Conservation (phyloP, 75 land plant genomes). For the Larix kaempferi region DNA sequence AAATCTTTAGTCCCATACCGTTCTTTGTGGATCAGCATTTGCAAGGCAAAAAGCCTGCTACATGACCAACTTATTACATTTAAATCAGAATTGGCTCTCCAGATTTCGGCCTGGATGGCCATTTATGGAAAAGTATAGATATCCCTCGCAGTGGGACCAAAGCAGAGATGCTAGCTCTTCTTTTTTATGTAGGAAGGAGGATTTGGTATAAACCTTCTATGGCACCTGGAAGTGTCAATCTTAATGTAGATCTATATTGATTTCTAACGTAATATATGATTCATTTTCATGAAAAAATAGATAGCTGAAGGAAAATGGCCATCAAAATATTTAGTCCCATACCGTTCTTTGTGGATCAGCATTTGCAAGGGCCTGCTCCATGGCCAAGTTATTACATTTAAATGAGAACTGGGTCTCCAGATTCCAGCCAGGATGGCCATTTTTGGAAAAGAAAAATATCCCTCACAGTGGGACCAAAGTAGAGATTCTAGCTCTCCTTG, state of each 20-base stretch:
- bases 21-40: constrained; percentile 59
- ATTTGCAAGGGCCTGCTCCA: constrained; percentile 58
- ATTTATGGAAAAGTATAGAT: not conserved
- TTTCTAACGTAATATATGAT: not conserved
- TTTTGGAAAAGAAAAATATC: too few species aligned
- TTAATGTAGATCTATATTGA: too few species aligned
- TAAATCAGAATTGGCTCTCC: too few species aligned
- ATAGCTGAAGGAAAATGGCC: too few species aligned
- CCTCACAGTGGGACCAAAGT: not conserved
- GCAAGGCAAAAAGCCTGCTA: constrained; percentile 59
- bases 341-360: constrained; percentile 69
- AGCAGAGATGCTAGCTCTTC: too few species aligned
- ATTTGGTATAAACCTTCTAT: too few species aligned
- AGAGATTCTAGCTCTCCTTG: not conserved
- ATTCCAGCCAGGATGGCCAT: too few species aligned
- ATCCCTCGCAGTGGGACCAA: not conserved
- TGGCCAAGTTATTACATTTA: constrained; percentile 16
- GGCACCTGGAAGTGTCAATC: not conserved
- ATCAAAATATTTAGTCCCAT: constrained; percentile 4
- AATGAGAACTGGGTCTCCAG: too few species aligned
- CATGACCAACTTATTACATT: constrained; percentile 19
- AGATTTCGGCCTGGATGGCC: too few species aligned
- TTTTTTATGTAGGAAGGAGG: too few species aligned
- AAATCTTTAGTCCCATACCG: constrained; percentile 32
- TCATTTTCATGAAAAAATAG: too few species aligned